A percentile compares a stretch with the other conserved stretches of the same genome.
Evolutionary conservation across 1,139 yeast genomes (phyloP).

Genomic region (Yamadazyma buinensis): DNA sequence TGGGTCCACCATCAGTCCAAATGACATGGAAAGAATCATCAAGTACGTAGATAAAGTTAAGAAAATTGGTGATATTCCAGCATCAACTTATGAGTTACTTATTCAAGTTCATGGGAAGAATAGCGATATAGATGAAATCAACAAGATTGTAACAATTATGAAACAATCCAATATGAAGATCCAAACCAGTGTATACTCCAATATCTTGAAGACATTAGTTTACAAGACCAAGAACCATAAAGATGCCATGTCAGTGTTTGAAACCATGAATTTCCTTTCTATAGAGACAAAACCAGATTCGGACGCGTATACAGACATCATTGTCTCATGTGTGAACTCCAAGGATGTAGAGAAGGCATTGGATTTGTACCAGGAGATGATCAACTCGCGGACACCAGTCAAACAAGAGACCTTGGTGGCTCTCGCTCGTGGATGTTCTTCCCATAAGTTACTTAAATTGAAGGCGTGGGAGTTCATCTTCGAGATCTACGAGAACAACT

Average conservation of each 20-base stretch:
- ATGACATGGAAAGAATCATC: slow-evolving; percentile 24
- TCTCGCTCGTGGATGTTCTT: slow-evolving; percentile 72
- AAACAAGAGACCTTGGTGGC: slow-evolving; percentile 54
- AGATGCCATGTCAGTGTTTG: slow-evolving; percentile 73
- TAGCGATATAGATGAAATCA: slow-evolving; percentile 27
- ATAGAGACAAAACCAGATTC: slow-evolving; percentile 61
- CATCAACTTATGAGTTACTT: slow-evolving; percentile 31
- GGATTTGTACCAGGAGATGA: slow-evolving; percentile 74
- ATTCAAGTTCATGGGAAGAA: slow-evolving; percentile 40
- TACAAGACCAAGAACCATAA: slow-evolving; percentile 47
- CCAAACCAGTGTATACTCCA: slow-evolving; percentile 55
- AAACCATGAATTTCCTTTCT: slow-evolving; percentile 79
- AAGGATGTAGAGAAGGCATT: slow-evolving; percentile 68
- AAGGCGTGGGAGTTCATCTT: slow-evolving; percentile 79
- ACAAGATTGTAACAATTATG: slow-evolving; percentile 46
- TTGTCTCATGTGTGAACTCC: slow-evolving; percentile 60
- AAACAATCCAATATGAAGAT: slow-evolving; percentile 48
- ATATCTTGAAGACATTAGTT: slow-evolving; percentile 64
- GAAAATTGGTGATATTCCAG: slow-evolving; percentile 12
- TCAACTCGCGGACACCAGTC: slow-evolving; percentile 21
- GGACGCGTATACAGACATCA: slow-evolving; percentile 65
- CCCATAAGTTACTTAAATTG: slow-evolving; percentile 41
- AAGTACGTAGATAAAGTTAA: slow-evolving; percentile 13
- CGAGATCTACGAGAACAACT: slow-evolving; percentile 54
- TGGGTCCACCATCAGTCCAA: slow-evolving; percentile 21